Evolutionary conservation across 805 yeast species (phyloP).

Genomic region (Nakazawaea molendinolei): DNA sequence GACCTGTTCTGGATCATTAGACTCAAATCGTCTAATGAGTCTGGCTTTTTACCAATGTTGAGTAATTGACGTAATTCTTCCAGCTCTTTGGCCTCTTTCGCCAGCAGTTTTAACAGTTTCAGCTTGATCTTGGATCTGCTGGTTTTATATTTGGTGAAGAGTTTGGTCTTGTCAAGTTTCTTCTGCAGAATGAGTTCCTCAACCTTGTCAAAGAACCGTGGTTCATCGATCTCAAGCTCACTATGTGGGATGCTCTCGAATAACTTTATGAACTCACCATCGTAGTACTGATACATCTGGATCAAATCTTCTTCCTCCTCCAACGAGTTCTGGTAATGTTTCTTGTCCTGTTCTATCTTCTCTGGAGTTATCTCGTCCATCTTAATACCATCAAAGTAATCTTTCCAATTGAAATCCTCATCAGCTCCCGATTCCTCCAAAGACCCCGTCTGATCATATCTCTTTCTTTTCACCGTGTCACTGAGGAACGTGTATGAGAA

Average conservation of each 20-base stretch:
- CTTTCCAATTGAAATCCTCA: conserved; percentile 49
- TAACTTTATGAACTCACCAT: conserved; percentile 63
- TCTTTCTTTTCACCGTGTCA: conserved; percentile 46
- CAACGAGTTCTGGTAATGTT: conserved; percentile 51
- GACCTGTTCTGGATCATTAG: conserved; percentile 45
- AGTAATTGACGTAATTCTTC: conserved; percentile 36
- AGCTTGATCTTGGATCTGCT: conserved; percentile 41
- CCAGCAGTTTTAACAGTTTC: conserved; percentile 42
- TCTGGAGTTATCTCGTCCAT: conserved; percentile 50
- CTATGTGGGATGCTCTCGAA: conserved; percentile 78
- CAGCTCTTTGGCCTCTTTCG: conserved; percentile 63
- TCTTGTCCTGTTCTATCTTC: conserved; percentile 61
- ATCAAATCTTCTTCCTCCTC: conserved; percentile 62
- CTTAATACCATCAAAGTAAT: conserved; percentile 40
- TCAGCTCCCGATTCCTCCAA: conserved; percentile 35
- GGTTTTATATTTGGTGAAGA: conserved; percentile 46
- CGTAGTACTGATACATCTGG: conserved; percentile 45
- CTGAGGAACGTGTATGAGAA: conserved; percentile 66
- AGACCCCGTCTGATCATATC: conserved; percentile 69
- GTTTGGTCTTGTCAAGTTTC: conserved; percentile 29
- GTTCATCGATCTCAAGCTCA: conserved; percentile 57
- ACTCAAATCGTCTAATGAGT: conserved; percentile 26
- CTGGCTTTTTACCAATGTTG: conserved; percentile 25
- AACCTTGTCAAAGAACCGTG: conserved; percentile 49
- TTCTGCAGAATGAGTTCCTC: conserved; percentile 34